Conservation (phyloP, 805 yeast genomes). For the Hermanozyma aechmeae region DNA sequence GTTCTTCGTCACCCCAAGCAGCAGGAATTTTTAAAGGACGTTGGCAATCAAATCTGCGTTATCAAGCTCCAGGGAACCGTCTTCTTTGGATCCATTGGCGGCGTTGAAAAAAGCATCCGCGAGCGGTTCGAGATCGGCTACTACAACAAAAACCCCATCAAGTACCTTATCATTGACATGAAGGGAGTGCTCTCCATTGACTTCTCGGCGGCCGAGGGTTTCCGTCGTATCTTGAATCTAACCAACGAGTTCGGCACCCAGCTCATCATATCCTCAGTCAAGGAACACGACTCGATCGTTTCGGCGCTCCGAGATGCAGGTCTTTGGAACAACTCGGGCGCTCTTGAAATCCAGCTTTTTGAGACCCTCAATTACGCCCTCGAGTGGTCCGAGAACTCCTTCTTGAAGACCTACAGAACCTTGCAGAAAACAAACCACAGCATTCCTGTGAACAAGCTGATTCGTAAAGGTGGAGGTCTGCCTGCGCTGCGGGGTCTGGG, state of each 20-base stretch:
- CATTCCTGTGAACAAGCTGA: constrained; percentile 3
- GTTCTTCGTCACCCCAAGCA: constrained; percentile 88
- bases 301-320: constrained; percentile 78
- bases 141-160: constrained; percentile 52
- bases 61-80: constrained; percentile 80
- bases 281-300: constrained; percentile 55
- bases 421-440: constrained; percentile 22
- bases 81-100: constrained; percentile 93
- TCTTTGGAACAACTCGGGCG: constrained; percentile 39
- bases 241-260: constrained; percentile 60
- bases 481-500: too few relatives aligned
- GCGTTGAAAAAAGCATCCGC: constrained; percentile 72
- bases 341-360: constrained; percentile 50
- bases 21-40: constrained; percentile 71
- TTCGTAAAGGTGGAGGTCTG: too few relatives aligned
- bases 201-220: constrained; percentile 94
- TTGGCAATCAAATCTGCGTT: constrained; percentile 86
- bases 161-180: constrained; percentile 78
- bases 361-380: constrained; percentile 76
- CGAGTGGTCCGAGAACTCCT: constrained; percentile 95
- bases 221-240: constrained; percentile 75
- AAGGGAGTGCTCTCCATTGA: constrained; percentile 75
- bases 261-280: constrained; percentile 71
- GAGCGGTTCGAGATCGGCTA: constrained; percentile 47
- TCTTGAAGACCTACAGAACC: constrained; percentile 52